Base-by-base conservation (phyloP, 2,329 filamentous ascomycete genomes). In the Fusarium robinianum region DNA sequence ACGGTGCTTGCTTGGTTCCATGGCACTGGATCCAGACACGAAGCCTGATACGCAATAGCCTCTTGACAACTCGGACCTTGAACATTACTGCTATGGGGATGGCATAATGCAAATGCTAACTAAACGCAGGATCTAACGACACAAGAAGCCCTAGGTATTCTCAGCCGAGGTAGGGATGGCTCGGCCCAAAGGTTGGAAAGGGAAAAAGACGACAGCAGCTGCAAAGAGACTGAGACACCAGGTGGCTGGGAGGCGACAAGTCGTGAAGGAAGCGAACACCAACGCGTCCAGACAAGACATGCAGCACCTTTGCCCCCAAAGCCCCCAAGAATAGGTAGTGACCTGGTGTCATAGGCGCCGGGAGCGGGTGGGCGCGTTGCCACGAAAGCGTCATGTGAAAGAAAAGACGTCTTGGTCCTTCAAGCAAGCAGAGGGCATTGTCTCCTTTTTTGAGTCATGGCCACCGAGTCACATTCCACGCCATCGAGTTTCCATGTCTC, bases 401-500 rank as follows among this genome's bases (percentile, higher is more conserved):
- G 49, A 17, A 56, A 46, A 31, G 49, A 17, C 24, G 26, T 19
- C n/a, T 18, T 9, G 17, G 29, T 34, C 19, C n/a, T n/a, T 44
- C 15, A 8, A 37, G 38, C 33, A 49, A 44, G 29, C 38, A 17
- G 22, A 38, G 18, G 24, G 15, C 46, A 56, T 52, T 61, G 55
- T 60, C 41, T 42, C 38, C 39, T 23, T 25, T 40, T 55, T 60
- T 60, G 58, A 61, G 58, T 61, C 58, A 60, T 53, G 48, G 35
- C 41, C 41, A 38, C 50, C 46, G n/a, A 46, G 43, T 58, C 58
- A 61, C 58, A 61, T 61, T 61, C 58, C 58, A 56, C 43, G 45
- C 47, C 53, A 44, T 43, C 46, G 22, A 47, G 29, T 47, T 42
- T 19, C 5, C 21, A 18, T 48, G 39, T 57, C 51, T 60, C 41